Evolutionary conservation across 768 basidiomycete genomes (phyloP).

Genomic region (Pleurotus giganteus): DNA sequence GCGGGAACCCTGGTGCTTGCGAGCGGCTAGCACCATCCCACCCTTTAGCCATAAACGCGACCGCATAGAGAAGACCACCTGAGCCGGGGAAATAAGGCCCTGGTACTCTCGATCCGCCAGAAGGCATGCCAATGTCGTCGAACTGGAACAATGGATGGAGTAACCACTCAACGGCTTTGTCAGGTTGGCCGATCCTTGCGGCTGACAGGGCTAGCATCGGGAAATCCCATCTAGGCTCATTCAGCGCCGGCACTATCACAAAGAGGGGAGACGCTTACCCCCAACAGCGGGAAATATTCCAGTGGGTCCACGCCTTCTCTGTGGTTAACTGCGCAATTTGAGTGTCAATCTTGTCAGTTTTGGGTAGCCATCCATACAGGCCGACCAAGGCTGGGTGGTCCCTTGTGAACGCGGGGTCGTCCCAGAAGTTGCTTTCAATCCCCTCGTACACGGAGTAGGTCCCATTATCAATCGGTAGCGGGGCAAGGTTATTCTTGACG

Average conservation of each 20-base stretch:
- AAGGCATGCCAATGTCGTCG: conserved; percentile 61
- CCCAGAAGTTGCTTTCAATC: conserved; percentile 51
- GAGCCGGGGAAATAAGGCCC: conserved; percentile 62
- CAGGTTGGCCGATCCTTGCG: conserved; percentile 47
- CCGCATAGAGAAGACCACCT: conserved; percentile 46
- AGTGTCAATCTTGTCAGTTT: conserved; percentile 43
- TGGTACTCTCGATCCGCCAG: conserved; percentile 51
- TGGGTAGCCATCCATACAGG: conserved; percentile 56
- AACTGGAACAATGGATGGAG: conserved; percentile 53
- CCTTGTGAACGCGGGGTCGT: conserved; percentile 45
- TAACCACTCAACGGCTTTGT: conserved; percentile 53
- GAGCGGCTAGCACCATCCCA: conserved; percentile 49
- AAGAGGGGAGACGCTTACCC: conserved; percentile 32
- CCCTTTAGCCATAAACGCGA: conserved; percentile 58
- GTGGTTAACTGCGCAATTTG: conserved; percentile 46
- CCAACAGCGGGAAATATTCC: conserved; percentile 56
- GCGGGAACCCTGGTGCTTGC: conserved; percentile 40
- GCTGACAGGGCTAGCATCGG: conserved; percentile 64
- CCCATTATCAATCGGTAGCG: conserved; percentile 49
- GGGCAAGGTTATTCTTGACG: conserved; percentile 45
- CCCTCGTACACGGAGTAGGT: conserved; percentile 58
- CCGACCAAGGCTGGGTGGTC: conserved; percentile 60
- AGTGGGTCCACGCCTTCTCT: conserved; percentile 50
- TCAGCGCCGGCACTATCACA: neutral
- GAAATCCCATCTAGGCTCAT: conserved; percentile 51